Evolutionary conservation across 2,329 filamentous ascomycete genomes (phyloP).

Genomic region (Endoconidiophora polonica): DNA sequence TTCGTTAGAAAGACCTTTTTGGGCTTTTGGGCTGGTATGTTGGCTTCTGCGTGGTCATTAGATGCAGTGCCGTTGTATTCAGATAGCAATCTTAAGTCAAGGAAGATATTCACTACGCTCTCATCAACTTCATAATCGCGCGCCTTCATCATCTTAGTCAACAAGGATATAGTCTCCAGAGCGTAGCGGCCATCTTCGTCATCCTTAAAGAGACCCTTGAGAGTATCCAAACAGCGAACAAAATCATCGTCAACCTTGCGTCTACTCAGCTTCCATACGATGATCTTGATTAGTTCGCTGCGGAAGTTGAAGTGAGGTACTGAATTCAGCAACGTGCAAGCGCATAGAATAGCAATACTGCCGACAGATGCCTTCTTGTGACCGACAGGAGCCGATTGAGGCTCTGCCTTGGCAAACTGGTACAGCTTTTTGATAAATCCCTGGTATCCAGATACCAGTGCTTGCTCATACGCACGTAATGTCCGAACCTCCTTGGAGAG

Average conservation of each 20-base stretch:
- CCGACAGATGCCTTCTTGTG: constrained; percentile 33
- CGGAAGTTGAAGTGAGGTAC: constrained; percentile 98
- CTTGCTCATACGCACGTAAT: constrained; percentile 71
- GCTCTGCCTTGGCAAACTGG: constrained; percentile 43
- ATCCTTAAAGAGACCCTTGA: constrained; percentile 67
- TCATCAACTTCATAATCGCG: constrained; percentile 72
- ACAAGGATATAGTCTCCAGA: constrained; percentile 66
- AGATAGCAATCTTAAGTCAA: constrained; percentile 72
- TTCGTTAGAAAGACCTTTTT: constrained; percentile 84
- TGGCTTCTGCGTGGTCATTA: constrained; percentile 51
- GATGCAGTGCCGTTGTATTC: constrained; percentile 80
- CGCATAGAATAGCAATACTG: constrained; percentile 68
- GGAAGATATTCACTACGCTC: constrained; percentile 73
- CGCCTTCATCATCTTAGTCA: constrained; percentile 91
- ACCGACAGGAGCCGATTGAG: constrained; percentile 17
- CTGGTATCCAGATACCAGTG: constrained; percentile 72
- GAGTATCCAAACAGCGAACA: constrained; percentile 55
- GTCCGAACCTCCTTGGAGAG: constrained; percentile 82
- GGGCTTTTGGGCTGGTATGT: constrained; percentile 40
- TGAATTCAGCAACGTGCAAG: constrained; percentile 60
- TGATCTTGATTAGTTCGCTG: constrained; percentile 67
- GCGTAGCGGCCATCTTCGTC: constrained; percentile 85
- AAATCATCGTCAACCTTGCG: constrained; percentile 59
- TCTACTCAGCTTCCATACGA: constrained; percentile 67
- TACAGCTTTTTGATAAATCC: constrained; percentile 63